Evolutionary conservation across 768 basidiomycete species (phyloP).

Genomic region (Flagelloscypha sp.): DNA sequence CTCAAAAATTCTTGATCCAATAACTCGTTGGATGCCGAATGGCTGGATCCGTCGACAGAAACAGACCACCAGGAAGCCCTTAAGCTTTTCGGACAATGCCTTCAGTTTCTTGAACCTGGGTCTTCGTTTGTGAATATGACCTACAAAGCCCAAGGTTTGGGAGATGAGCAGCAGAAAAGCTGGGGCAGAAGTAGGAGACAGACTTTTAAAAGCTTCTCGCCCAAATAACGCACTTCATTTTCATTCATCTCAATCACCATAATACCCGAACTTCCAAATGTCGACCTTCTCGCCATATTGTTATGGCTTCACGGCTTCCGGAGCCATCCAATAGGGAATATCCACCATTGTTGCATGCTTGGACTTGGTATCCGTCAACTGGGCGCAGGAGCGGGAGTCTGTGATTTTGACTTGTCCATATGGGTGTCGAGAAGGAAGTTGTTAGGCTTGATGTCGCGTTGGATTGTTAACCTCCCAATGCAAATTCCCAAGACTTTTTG

Average conservation of each 20-base stretch:
- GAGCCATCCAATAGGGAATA: conserved; percentile 99
- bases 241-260: conserved; percentile 99
- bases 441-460: conserved; percentile 95
- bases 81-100: conserved; percentile 82
- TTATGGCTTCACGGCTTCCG: conserved; percentile 96
- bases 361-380: conserved; percentile 91
- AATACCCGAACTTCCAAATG: conserved; percentile 93
- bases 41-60: conserved; percentile 90
- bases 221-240: conserved; percentile 92
- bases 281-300: conserved; percentile 96
- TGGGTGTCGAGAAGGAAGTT: conserved; percentile 90
- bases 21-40: too few species aligned
- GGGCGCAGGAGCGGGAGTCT: conserved; percentile 94
- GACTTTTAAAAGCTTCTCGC: conserved; percentile 93
- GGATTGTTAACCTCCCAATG: conserved; percentile 93
- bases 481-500: conserved; percentile 85
- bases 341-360: conserved; percentile 99
- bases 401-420: conserved; percentile 94
- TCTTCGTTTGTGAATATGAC: conserved; percentile 98
- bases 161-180: too few species aligned
- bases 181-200: too few species aligned
- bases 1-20: conserved; percentile 98
- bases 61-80: conserved; percentile 94
- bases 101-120: conserved; percentile 95
- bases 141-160: conserved; percentile 88